These are phyloP conservation scores for Dacryopinax primogenitus DNA, from an alignment of 768 basidiomycete species.

Conservation along the genomic window DNA sequence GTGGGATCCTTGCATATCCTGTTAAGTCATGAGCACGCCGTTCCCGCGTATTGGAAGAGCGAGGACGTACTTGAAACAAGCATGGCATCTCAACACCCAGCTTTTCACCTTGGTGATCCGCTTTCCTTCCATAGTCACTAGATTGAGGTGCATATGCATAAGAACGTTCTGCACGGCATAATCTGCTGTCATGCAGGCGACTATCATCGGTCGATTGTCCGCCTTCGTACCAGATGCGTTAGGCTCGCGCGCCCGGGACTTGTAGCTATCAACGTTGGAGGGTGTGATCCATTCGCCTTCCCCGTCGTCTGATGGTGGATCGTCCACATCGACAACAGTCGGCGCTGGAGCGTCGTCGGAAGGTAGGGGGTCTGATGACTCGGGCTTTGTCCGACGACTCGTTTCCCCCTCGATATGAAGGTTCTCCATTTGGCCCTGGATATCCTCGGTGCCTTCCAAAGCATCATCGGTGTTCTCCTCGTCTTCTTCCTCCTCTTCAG, in stretches of 20 bases:
- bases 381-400: slow-evolving; percentile 9
- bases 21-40: background rate
- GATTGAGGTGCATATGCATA: slow-evolving; percentile 81
- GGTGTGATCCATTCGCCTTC: slow-evolving; percentile 98
- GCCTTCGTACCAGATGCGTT: slow-evolving; percentile 22
- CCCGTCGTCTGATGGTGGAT: slow-evolving; percentile 62
- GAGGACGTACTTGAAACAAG: slow-evolving; percentile 86
- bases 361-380: background rate
- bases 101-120: slow-evolving; percentile 82
- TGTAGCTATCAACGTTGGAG: slow-evolving; percentile 68
- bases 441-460: slow-evolving; percentile 17
- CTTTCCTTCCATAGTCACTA: slow-evolving; percentile 84
- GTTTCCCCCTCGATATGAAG: slow-evolving; percentile 23
- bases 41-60: background rate
- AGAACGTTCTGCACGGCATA: slow-evolving; percentile 98
- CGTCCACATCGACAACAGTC: slow-evolving; percentile 22
- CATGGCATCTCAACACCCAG: slow-evolving; percentile 94
- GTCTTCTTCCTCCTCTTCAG: slow-evolving; percentile 17
- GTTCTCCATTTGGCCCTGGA: slow-evolving; percentile 36
- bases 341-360: no score
- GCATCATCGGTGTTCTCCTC: slow-evolving; percentile 25
- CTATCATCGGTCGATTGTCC: slow-evolving; percentile 33
- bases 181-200: slow-evolving; percentile 95
- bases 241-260: slow-evolving; percentile 69
- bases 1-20: slow-evolving; percentile 93